These are phyloP conservation scores for Trichoderma parareesei DNA, from an alignment of 495 filamentous ascomycete species.

Conservation along the genomic window DNA sequence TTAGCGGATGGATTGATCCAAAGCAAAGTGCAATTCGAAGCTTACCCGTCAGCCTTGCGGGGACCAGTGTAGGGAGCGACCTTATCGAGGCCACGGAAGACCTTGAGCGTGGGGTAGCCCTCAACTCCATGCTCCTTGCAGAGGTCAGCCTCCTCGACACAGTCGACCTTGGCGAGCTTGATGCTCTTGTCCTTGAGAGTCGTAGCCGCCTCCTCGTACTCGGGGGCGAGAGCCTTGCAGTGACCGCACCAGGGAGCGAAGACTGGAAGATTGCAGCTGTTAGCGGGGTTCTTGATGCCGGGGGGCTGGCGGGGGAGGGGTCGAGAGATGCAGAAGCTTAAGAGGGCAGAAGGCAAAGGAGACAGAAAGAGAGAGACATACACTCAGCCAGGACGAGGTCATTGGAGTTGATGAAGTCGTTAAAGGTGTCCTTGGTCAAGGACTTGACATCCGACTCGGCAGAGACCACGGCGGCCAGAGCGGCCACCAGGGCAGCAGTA, in stretches of 20 bases:
- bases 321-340: background rate
- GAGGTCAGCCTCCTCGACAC: constrained; percentile 86
- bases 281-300: constrained; percentile 15
- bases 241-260: constrained; percentile 72
- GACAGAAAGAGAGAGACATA: constrained; percentile 32
- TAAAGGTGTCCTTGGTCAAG: constrained; percentile 78
- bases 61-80: constrained; percentile 77
- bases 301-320: background rate
- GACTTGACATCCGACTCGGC: constrained; percentile 72
- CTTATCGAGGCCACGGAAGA: constrained; percentile 91
- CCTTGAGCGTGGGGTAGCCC: constrained; percentile 96
- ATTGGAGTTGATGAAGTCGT: constrained; percentile 75
- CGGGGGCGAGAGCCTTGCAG: constrained; percentile 77
- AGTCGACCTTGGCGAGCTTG: constrained; percentile 87
- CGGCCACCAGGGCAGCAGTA: constrained; percentile 48
- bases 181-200: constrained; percentile 94
- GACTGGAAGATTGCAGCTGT: constrained; percentile 33
- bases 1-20: constrained; percentile 14
- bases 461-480: constrained; percentile 47
- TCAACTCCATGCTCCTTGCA: constrained; percentile 86
- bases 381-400: constrained; percentile 75
- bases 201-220: constrained; percentile 87
- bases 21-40: background rate
- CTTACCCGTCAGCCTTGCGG: constrained; percentile 84
- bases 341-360: background rate